Evolutionary conservation across 2,329 filamentous ascomycete genomes (phyloP), one percentile per base, ranked within the genome.

Genomic region (Fusarium compactum): DNA sequence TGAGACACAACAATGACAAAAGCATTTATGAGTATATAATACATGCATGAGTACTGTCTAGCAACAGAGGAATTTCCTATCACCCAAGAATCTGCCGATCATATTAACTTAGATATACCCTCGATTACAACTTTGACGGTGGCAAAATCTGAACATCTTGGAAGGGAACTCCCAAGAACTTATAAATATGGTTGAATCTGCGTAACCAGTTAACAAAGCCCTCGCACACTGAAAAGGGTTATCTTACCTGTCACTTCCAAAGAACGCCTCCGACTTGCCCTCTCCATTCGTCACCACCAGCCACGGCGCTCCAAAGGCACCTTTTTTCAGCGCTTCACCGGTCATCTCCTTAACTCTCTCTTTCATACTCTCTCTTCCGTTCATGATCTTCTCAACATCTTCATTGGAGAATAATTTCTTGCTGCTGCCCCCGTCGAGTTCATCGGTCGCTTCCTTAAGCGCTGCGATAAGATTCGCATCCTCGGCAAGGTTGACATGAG

Each of bases 301-400:
- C 92, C 92, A 95, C 3, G 93, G 93, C 52, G 89, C 88, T 0
- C 93, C 93, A 78, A 92, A 95, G 0, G 92, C 92, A 0, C 92
- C 92, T 52, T 81, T 82, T 40, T 87, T 85, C 18, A 93, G 78
- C 0, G 87, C 91, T 69, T 85, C 84, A 63, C 87, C 83, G 20
- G 92, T 94, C 45, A 85, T 85, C 8, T 79, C 81, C 62, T 85
- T 85, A 29, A 93, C 79, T 30, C 68, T 71, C 12, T 78, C 76
- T 77, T 81, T 85, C 70, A 82, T 77, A 67, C 86, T 80, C 7
- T 84, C 82, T 24, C 83, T 83, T 9, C 85, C 87, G 5, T 80
- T 76, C 60, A 93, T 70, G 55, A 94, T 90, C 22, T 79, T 79
- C 14, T 82, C 76, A 3, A 90, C 85, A 48, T 93, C 85, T 3